Base-by-base conservation (phyloP, 2,329 filamentous ascomycete species). In the Apiospora koreana region DNA sequence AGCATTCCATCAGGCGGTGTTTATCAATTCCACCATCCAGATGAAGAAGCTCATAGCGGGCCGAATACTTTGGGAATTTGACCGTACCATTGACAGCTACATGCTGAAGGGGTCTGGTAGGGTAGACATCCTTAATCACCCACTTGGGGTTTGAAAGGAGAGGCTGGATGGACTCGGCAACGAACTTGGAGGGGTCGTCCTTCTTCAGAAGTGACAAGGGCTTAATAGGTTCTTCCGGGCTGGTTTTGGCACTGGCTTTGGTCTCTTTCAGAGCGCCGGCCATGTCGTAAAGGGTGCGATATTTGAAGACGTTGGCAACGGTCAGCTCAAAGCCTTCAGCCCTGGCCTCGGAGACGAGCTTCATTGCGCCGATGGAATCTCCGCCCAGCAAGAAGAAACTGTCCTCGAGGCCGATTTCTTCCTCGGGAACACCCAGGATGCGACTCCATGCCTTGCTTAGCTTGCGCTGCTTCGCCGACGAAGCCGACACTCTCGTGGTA, bases 21-120 rank as follows among this genome's bases (percentile, higher is more conserved):
- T 83, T 75, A 68, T 91, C 81, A 16, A 91, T 80, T 0, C 75
- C 72, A 0, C 82, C 83, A 31, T 88, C 84, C 69, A 93, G 86
- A 78, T 89, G 88, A 78, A 93, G 88, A 71, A 90, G 83, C 71
- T 89, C 89, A 75, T 93, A 92, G 18, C 89, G 87, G 1, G 88
- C 80, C 0, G 89, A 91, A 75, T 88, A 91, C 2, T 90, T 85
- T 4, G 89, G 89, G 2, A 85, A 79, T 21, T 86, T 80, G 1
- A 87, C 83, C 0, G 89, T 92, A 28, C 84, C 89, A 71, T 82
- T 83, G 50, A 92, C 84, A 18, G 89, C 89, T 25, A 91, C 81
- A 48, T 86, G 83, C 74, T 92, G 89, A 1, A 90, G 81, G 4
- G 88, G 88, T 0, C 88, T 84, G 1, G 87, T 83, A 2, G 89